Conservation (phyloP, 306 rosid genomes). For the Cicer arietinum region DNA sequence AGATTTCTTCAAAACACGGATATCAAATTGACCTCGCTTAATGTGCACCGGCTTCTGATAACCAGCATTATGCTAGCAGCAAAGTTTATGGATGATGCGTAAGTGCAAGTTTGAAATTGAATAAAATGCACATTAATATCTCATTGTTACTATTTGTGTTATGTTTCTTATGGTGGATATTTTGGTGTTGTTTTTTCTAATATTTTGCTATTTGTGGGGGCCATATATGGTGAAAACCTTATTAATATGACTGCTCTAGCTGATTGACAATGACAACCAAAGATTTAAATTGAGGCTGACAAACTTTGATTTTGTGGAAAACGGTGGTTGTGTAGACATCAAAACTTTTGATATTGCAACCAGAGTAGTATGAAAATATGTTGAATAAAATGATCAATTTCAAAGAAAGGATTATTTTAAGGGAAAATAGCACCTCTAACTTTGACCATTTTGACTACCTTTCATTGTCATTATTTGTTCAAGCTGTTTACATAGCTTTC, state of each 20-base stretch:
- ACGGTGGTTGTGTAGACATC: not conserved
- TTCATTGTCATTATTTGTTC: not conserved
- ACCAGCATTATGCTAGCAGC: constrained; percentile 94
- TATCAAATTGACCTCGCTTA: constrained; percentile 74
- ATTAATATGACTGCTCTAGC: constrained; percentile 11
- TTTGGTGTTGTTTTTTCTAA: not conserved
- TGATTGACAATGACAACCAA: constrained; percentile 24
- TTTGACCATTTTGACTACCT: constrained; percentile 20
- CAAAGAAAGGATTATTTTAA: not conserved
- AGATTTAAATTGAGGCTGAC: not conserved
- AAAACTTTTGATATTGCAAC: not conserved
- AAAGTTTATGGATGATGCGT: constrained; percentile 92
- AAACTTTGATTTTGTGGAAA: not conserved
- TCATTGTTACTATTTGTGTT: not conserved
- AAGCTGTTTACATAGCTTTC: constrained; percentile 12
- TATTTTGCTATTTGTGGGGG: not conserved
- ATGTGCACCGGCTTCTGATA: constrained; percentile 89
- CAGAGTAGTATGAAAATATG: constrained; percentile 9
- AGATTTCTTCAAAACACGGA: constrained; percentile 68
- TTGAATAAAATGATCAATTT: constrained; percentile 20
- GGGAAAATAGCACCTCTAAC: not conserved
- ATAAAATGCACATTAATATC: not conserved
- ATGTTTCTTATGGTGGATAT: not conserved
- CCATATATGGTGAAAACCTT: not conserved
- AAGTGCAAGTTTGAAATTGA: constrained; percentile 46